Percentiles rank a stretch among this genome's conserved stretches.
These are phyloP conservation scores for Crithidia thermophila DNA, from an alignment of 208 protist genomes.

Conservation along the genomic window DNA sequence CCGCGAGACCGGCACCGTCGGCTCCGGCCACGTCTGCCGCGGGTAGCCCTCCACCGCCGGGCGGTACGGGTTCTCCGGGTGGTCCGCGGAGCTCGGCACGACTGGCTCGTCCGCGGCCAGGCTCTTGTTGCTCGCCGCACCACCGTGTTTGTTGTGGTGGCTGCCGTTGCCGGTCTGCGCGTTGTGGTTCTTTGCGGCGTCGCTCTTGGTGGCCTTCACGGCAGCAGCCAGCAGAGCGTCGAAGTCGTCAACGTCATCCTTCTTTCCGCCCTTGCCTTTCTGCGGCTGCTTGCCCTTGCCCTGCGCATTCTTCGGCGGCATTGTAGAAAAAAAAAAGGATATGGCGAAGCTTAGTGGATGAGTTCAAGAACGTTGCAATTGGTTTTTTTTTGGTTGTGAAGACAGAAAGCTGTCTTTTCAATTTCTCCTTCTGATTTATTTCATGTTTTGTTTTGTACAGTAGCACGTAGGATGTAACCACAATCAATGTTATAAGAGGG, in stretches of 20 bases:
- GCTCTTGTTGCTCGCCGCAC: conserved; percentile 19
- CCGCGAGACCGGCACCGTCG: conserved; percentile 89
- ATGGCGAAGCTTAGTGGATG: background rate
- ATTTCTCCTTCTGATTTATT: conserved; percentile 13
- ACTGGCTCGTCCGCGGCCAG: conserved; percentile 47
- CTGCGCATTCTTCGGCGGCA: conserved; percentile 46
- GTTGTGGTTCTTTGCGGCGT: conserved; percentile 50
- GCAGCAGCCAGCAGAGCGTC: conserved; percentile 73
- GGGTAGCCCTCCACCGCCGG: conserved; percentile 36
- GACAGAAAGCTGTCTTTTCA: conserved; percentile 15
- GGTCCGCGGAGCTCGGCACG: conserved; percentile 62
- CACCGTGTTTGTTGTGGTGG: background rate
- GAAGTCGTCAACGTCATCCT: conserved; percentile 70
- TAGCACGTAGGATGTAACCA: too few species aligned
- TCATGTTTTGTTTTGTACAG: conserved; percentile 2
- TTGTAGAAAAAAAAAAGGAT: conserved; percentile 8
- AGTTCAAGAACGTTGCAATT: background rate
- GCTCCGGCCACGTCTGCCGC: conserved; percentile 93
- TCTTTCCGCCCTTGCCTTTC: conserved; percentile 49
- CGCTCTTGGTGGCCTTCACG: conserved; percentile 53
- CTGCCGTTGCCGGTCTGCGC: conserved; percentile 3
- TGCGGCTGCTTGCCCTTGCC: conserved; percentile 22
- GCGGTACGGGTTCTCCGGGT: conserved; percentile 85
- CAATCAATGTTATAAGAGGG: too few species aligned
- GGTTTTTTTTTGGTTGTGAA: background rate